Base-by-base conservation (phyloP, 257 asterid genomes). In the Avicennia marina region DNA sequence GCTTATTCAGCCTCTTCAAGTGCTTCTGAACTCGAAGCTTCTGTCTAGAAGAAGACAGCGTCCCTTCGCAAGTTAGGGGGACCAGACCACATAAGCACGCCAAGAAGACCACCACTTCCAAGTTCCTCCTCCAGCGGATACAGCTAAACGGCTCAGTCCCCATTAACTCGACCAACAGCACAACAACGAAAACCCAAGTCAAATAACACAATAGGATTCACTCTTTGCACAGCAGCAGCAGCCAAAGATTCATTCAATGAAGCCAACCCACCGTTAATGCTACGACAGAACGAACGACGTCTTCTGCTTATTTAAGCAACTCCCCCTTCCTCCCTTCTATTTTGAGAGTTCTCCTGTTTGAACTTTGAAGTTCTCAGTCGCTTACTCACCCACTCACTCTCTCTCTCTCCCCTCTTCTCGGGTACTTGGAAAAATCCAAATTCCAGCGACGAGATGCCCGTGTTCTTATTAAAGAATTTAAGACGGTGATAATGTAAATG, bases 1-100 rank as follows among this genome's bases (percentile, higher is more conserved):
- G 78, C 59, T 87, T 87, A 65, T 87, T 87, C 47, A 87, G 80
- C 65, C 93, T 69, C 9, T 76, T 80, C 82, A 84, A 78, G 71
- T 87, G 96, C 69, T 75, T 84, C 58, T 77, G 74, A 50, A 87
- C 81, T 62, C 81, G 73, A 32, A 79, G 84, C 71, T 76, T 74
- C 79, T 81, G 84, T 27, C 78, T 66, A 6, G 88, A 64, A 29
- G 62, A 59, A 56, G 85, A 50, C 4, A 69, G 44, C 63, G 94
- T 69, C 60, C 63, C 73, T 53, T 83, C 94, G 73, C 67, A 67
- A 31, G 87, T 72, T 34, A 69, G 71, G 34, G 80, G 75, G 71
- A 75, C 31, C 53, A 81, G 46, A 58, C 70, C 45, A 54, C 72
- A 56, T 40, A 76, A 41, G 72, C 67, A 79, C 3, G 72, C 51